Base-by-base conservation (phyloP, 768 basidiomycete species). In the Guyanaporus albipodus region DNA sequence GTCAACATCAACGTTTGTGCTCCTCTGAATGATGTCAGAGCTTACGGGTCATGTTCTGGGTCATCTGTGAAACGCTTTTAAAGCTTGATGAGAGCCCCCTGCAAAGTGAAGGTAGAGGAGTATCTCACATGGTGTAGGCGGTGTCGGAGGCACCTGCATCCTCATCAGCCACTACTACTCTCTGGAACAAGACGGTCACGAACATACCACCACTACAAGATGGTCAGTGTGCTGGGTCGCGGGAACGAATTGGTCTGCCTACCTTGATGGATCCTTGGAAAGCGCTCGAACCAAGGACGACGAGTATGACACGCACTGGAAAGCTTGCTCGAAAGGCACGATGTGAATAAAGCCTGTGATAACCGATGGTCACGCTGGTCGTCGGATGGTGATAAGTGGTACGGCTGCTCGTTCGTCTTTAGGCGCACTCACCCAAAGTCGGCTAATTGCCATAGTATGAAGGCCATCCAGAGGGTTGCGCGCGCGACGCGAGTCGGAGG, bases 41-140 rank as follows among this genome's bases (percentile, higher is more conserved):
- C 48, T 51, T 32, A 50, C 50, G 50, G 50, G 26, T 51, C 48
- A n/a, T 51, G 48, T 10, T 38, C 17, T 38, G 48, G 50, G n/a
- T 51, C 50, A 12, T 50, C 50, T 10, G 48, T 50, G 4, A 42
- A 51, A 15, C 48, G 39, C 50, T 50, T 37, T 38, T 11, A 19
- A 28, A 11, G 2, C 8, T 38, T 17, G 17, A 17, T 51, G 19
- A 42, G 39, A 27, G 12, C 8, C 29, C 17, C 18, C 10, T 15
- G 10, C 6, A 27, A 15, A 14, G 24, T 19, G n/a, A 37, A n/a
- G n/a, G n/a, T n/a, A n/a, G 23, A 28, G 8, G 2, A 32, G 33
- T 18, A 4, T 1, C 40, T 51, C 10, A 51, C 50, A 21, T 51
- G 48, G 40, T 51, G 50, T 15, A 51, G 28, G 18, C 48, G 50